Percentiles rank a stretch among this genome's conserved stretches.
These are phyloP conservation scores for Serendipita sp. DNA, from an alignment of 768 basidiomycete species.

Conservation along the genomic window DNA sequence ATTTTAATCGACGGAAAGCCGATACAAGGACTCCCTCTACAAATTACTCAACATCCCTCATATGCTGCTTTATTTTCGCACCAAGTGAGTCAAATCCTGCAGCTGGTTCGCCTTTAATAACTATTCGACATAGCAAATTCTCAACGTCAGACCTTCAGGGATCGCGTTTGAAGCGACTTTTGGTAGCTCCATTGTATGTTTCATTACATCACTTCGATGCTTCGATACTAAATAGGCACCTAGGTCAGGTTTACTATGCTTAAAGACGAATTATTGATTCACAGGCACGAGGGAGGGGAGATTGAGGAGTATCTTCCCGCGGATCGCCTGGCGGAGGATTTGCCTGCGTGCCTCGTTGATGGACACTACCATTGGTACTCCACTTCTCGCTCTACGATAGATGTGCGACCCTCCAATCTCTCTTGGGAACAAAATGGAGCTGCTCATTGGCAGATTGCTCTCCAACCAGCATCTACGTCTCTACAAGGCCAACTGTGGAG, in stretches of 20 bases:
- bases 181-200: slow-evolving; percentile 15
- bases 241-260: slow-evolving; percentile 22
- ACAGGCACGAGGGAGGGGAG: background rate
- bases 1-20: slow-evolving; percentile 29
- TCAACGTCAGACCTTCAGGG: slow-evolving; percentile 26
- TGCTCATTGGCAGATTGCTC: background rate
- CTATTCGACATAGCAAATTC: slow-evolving; percentile 12
- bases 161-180: slow-evolving; percentile 21
- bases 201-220: background rate
- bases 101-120: background rate
- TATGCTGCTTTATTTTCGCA: slow-evolving; percentile 25
- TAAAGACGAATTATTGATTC: background rate
- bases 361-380: background rate
- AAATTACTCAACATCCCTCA: slow-evolving; percentile 20
- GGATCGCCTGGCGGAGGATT: background rate
- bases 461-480: background rate
- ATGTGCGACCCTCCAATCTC: background rate
- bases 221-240: background rate
- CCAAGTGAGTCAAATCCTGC: slow-evolving; percentile 13
- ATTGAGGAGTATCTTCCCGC: background rate
- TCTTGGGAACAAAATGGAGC: background rate
- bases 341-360: background rate
- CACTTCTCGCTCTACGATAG: background rate
- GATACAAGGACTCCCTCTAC: slow-evolving; percentile 24
- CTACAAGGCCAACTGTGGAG: background rate